phyloP scores from a whole-genome alignment of 257 asterid species.

The Ehretia macrophylla region DNA sequence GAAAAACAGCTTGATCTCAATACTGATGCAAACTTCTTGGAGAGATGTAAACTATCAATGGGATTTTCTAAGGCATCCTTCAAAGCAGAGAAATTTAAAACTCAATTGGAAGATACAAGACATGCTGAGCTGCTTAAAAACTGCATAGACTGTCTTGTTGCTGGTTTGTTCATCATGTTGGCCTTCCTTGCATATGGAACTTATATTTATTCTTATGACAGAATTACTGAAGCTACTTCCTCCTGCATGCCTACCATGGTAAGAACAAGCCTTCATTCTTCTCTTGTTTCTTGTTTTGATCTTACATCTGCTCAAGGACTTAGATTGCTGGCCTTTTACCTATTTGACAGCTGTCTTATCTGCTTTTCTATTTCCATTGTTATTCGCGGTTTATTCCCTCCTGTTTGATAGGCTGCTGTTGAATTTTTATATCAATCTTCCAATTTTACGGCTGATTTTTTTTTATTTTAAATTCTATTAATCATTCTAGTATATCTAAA shows the following conservation, averaged over 20 bases:
- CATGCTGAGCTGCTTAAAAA: constrained; percentile 63
- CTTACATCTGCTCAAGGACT: background rate
- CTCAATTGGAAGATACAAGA: constrained; percentile 61
- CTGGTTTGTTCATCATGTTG: constrained; percentile 73
- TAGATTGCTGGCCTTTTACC: background rate
- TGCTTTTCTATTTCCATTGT: too few relatives aligned
- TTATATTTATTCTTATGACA: constrained; percentile 60
- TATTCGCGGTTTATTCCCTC: too few relatives aligned
- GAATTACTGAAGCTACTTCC: constrained; percentile 73
- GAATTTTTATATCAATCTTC: too few relatives aligned
- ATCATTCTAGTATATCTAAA: too few relatives aligned
- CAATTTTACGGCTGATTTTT: too few relatives aligned
- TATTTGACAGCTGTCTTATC: too few relatives aligned
- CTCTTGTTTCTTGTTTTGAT: background rate
- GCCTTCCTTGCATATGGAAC: constrained; percentile 62
- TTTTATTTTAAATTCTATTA: too few relatives aligned
- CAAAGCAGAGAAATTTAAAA: constrained; percentile 69
- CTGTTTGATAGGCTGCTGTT: too few relatives aligned
- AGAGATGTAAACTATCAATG: constrained; percentile 72
- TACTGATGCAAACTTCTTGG: constrained; percentile 55
- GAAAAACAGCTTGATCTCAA: constrained; percentile 54
- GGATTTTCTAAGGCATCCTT: constrained; percentile 78
- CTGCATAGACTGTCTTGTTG: constrained; percentile 79
- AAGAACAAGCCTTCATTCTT: constrained; percentile 11
- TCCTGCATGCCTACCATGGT: constrained; percentile 65